phyloP scores from a whole-genome alignment of 192 early-diverging fungal genomes.

The Neocallimastix lanati region DNA sequence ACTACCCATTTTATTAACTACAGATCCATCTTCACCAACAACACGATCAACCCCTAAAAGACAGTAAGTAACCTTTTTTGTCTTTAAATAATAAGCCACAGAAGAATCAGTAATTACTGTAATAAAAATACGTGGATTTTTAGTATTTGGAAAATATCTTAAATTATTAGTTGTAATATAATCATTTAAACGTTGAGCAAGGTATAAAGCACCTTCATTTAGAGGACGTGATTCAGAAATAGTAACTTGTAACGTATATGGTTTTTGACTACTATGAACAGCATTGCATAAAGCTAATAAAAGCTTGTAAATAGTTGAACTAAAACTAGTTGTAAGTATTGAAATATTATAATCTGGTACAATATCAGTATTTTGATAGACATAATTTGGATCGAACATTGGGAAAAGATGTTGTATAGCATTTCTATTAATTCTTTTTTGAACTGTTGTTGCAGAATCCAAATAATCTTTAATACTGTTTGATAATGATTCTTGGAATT shows the following conservation, averaged over 20 bases:
- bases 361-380: neutral
- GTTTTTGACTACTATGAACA: neutral
- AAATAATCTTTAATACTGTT: neutral
- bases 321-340: neutral
- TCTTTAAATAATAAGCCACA: neutral
- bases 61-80: neutral
- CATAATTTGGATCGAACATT: neutral
- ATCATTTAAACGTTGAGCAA: neutral
- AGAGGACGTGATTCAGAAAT: neutral
- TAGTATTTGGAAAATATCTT: neutral
- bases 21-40: neutral
- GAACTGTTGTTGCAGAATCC: neutral
- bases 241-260: neutral
- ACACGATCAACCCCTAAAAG: neutral
- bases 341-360: neutral
- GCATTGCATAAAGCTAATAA: neutral
- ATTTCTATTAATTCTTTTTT: neutral
- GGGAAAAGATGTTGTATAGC: neutral
- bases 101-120: neutral
- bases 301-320: neutral
- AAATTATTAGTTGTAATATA: neutral
- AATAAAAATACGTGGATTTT: neutral
- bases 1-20: neutral
- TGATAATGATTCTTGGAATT: neutral
- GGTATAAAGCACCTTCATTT: neutral